Evolutionary conservation across 2,329 filamentous ascomycete genomes (phyloP).

Genomic region (Colletotrichum coccodes): DNA sequence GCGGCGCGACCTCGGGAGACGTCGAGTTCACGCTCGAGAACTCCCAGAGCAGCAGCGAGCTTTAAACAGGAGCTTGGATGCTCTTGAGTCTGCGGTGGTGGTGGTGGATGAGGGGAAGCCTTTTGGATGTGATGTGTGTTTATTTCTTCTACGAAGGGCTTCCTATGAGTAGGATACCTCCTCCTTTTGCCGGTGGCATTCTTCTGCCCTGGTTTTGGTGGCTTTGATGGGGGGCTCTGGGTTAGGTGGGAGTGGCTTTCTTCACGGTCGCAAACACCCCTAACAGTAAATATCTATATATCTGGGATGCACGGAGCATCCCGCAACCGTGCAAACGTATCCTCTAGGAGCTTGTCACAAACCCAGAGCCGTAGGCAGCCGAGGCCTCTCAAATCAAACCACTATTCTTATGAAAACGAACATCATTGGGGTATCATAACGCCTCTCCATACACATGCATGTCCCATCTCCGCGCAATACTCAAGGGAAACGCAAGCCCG

Average conservation of each 20-base stretch:
- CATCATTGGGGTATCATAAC: conserved; percentile 19
- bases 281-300: background rate
- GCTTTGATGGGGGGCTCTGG: background rate
- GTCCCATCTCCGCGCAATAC: background rate
- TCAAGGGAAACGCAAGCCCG: background rate
- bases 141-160: background rate
- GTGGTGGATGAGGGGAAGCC: conserved; percentile 24
- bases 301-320: background rate
- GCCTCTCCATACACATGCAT: background rate
- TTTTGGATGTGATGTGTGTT: background rate
- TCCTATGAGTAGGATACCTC: background rate
- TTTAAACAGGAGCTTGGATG: background rate
- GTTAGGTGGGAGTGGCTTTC: background rate
- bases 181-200: background rate
- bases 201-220: background rate
- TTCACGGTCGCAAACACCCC: background rate
- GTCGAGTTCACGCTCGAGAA: conserved; percentile 47
- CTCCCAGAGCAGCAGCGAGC: conserved; percentile 8
- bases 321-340: background rate
- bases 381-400: background rate
- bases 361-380: background rate
- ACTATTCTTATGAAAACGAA: background rate
- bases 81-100: background rate
- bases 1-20: conserved; percentile 58
- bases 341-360: background rate